These are phyloP conservation scores for Coemansia umbellata DNA, from an alignment of 192 early-diverging fungal species.

Conservation along the genomic window DNA sequence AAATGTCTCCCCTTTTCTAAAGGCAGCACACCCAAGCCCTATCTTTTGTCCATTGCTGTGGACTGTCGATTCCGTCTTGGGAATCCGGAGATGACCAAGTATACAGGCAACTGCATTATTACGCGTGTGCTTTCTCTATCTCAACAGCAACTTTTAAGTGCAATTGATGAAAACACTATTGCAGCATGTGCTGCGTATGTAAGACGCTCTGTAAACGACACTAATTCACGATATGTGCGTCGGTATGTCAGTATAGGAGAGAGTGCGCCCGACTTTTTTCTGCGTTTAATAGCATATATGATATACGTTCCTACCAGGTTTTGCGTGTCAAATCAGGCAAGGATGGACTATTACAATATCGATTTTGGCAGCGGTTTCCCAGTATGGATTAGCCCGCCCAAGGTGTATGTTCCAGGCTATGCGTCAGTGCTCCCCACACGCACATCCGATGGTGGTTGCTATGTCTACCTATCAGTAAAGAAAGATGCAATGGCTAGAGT, in stretches of 20 bases:
- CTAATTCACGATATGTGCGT: neutral
- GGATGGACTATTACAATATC: conserved; percentile 8
- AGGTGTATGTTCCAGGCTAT: conserved; percentile 1
- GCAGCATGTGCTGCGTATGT: conserved; percentile 1
- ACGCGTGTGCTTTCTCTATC: neutral
- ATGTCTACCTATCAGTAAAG: neutral
- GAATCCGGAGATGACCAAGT: neutral
- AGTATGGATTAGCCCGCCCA: conserved; percentile 10
- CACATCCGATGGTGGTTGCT: neutral
- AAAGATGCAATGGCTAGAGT: neutral
- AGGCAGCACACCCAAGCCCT: neutral
- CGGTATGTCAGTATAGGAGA: neutral
- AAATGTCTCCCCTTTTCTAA: neutral
- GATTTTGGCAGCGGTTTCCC: conserved; percentile 30
- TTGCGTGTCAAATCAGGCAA: conserved; percentile 15
- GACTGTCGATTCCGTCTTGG: conserved; percentile 10
- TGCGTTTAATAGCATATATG: conserved; percentile 1
- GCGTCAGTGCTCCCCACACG: neutral
- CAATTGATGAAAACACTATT: neutral
- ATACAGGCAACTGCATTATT: neutral
- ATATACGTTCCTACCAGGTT: neutral
- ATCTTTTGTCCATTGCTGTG: conserved; percentile 6
- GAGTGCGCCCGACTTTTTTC: neutral
- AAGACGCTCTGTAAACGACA: neutral
- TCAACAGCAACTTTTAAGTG: neutral